phyloP scores from a whole-genome alignment of 441 rosid species.

The Adansonia grandidieri region DNA sequence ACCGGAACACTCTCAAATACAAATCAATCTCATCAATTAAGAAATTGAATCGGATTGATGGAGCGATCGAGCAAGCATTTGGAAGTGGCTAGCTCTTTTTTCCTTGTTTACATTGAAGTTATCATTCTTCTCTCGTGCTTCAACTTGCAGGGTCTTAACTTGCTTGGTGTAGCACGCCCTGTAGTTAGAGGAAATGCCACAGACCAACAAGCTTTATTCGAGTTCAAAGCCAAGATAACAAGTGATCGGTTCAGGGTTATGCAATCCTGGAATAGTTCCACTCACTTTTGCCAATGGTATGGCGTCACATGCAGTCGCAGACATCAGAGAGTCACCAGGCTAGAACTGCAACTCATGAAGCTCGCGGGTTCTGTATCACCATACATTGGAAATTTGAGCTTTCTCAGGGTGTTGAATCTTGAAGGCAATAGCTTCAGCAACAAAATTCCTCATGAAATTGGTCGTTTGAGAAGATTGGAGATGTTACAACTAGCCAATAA shows the following conservation, averaged over 20 bases:
- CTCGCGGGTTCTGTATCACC: neutral
- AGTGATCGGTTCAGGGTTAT: neutral
- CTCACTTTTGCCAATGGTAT: conserved; percentile 27
- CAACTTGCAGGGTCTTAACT: neutral
- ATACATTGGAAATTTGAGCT: too few species aligned
- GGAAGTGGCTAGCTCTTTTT: neutral
- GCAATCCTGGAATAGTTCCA: conserved; percentile 30
- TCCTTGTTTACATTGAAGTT: neutral
- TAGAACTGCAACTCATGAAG: neutral
- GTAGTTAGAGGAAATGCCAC: neutral
- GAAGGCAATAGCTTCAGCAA: neutral
- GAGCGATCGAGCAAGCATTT: neutral
- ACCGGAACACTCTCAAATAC: neutral
- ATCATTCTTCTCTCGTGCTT: neutral
- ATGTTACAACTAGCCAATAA: neutral
- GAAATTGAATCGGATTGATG: neutral
- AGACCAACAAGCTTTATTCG: neutral
- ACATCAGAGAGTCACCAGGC: neutral
- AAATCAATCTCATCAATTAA: neutral
- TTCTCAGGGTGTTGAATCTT: neutral
- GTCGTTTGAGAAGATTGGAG: neutral
- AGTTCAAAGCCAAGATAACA: neutral
- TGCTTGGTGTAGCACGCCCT: neutral
- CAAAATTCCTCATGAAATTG: neutral
- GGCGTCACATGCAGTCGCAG: neutral